A percentile compares a stretch with the other conserved stretches of the same genome.
Evolutionary conservation across 768 basidiomycete genomes (phyloP).

Genomic region (Auriculariales sp.): DNA sequence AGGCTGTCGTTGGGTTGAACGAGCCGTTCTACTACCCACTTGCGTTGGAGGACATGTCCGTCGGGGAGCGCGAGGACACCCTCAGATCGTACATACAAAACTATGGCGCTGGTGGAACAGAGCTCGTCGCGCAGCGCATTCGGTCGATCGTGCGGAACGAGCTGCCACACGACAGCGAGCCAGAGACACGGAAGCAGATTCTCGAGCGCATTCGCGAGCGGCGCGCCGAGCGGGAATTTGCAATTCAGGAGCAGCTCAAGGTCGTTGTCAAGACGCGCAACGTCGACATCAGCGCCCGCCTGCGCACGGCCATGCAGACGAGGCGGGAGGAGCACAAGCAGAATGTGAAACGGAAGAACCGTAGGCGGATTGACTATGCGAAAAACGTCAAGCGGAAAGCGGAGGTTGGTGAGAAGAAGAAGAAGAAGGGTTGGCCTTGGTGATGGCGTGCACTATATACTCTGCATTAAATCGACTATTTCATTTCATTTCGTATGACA

Average conservation of each 20-base stretch:
- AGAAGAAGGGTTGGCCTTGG: no score
- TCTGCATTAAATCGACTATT: no score
- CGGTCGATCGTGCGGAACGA: slow-evolving; percentile 23
- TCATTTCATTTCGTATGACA: no score
- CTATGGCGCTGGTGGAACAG: slow-evolving; percentile 41
- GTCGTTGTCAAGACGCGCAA: no score
- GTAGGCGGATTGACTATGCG: no score
- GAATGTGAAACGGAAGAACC: no score
- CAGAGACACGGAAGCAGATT: background rate
- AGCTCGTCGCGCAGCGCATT: slow-evolving; percentile 62
- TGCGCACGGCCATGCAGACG: no score
- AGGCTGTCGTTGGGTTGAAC: slow-evolving; percentile 79
- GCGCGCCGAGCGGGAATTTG: background rate
- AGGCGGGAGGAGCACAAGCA: no score
- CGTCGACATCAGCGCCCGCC: no score
- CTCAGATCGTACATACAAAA: background rate
- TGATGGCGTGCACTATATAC: no score
- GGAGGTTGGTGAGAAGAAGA: no score
- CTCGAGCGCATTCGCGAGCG: background rate
- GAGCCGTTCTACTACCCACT: slow-evolving; percentile 91
- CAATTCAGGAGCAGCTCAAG: background rate
- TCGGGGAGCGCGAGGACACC: slow-evolving; percentile 28
- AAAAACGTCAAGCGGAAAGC: no score
- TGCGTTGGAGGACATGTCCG: slow-evolving; percentile 61
- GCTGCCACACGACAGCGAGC: background rate